Evolutionary conservation across 495 filamentous ascomycete genomes (phyloP), one percentile per base, ranked within the genome.

Genomic region (Penicillium verhagenii): DNA sequence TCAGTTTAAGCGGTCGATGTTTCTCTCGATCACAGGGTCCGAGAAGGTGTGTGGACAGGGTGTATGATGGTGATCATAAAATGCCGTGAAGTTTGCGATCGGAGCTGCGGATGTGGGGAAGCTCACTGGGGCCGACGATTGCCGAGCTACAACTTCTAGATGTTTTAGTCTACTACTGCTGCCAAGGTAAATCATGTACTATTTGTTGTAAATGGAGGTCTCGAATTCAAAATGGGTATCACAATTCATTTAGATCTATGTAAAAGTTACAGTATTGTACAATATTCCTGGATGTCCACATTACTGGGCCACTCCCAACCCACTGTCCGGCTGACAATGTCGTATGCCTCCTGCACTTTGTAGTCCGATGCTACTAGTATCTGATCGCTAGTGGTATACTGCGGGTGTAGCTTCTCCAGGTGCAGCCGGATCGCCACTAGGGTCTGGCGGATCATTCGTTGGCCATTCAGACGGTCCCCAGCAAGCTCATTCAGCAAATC

Each of bases 271-370:
- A 63, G 39, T 57, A 57, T 57, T 55, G 37, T 50, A 59, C 56
- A 61, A 38, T 60, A 86, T 26, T 66, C 61, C 47, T 69, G 56
- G 28, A 84, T 73, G 51, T 84, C 81, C 43, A 72, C 69, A 47
- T 80, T 75, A 39, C 58, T 74, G 14, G 82, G 79, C 83, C 83
- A 85, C 21, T 71, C 75, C 82, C 79, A 83, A 20, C 67, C 59
- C 6, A 57, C 57, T 11, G 78, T 77, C 31, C 63, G 60, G 18
- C 72, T 71, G 58, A 86, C 61, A 26, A 78, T 70, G 38, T 76
- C 67, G 60, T 68, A 75, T 60, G 70, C 66, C 49, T 69, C 67
- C 56, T 67, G 68, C 52, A 73, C 64, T 23, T 63, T 49, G 55
- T 44, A 59, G 25, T 65, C 54, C 52, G 60, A 67, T n/a, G 52